Evolutionary conservation across 306 rosid genomes (phyloP).

Genomic region (Lathyrus sativus): DNA sequence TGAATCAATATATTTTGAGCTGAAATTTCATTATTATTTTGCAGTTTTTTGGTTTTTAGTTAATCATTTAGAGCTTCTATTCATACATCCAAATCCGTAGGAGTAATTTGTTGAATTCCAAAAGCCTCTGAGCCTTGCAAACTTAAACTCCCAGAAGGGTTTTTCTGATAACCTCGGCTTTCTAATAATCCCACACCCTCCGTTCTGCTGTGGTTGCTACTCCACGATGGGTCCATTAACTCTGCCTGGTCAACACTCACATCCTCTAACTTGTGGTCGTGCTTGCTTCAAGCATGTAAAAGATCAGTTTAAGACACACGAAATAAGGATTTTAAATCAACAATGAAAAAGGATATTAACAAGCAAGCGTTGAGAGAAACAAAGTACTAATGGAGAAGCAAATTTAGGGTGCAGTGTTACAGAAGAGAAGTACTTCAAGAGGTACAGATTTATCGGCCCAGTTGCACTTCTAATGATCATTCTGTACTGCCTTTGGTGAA

Average conservation of each 20-base stretch:
- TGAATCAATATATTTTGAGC: slow-evolving; percentile 15
- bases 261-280: slow-evolving; percentile 40
- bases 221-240: slow-evolving; percentile 40
- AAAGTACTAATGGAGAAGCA: slow-evolving; percentile 24
- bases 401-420: slow-evolving; percentile 22
- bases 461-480: slow-evolving; percentile 72
- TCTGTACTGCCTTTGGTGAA: slow-evolving; percentile 62
- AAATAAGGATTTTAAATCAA: slow-evolving; percentile 26
- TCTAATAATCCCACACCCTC: slow-evolving; percentile 34
- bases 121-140: slow-evolving; percentile 38
- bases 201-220: slow-evolving; percentile 34
- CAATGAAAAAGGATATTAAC: background rate
- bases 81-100: slow-evolving; percentile 53
- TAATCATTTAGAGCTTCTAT: slow-evolving; percentile 12
- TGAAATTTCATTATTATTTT: background rate
- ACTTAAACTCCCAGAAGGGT: slow-evolving; percentile 36
- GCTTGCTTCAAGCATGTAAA: slow-evolving; percentile 48
- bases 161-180: slow-evolving; percentile 35
- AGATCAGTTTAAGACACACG: slow-evolving; percentile 15
- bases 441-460: slow-evolving; percentile 75
- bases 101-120: slow-evolving; percentile 70
- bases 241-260: slow-evolving; percentile 36
- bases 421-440: slow-evolving; percentile 59
- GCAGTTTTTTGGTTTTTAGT: slow-evolving; percentile 16
- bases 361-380: slow-evolving; percentile 20